Conservation (phyloP, 2,329 filamentous ascomycete species). For the Pseudocercospora macadamiae region DNA sequence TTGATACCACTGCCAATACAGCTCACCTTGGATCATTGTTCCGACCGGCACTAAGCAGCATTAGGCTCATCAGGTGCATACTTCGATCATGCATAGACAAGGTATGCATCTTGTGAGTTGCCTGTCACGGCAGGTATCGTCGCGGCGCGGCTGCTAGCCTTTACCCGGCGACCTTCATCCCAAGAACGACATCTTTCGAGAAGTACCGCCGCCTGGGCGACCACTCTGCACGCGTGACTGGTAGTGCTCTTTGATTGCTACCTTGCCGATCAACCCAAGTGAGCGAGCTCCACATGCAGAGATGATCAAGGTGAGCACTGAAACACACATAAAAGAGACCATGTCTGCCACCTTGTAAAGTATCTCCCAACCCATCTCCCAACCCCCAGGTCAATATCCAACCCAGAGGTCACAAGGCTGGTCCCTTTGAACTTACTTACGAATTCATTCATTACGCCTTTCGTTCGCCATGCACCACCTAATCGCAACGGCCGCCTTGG, state of each 20-base stretch:
- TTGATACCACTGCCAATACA: not conserved
- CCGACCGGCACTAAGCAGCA: not conserved
- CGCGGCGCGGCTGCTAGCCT: slow-evolving; percentile 6
- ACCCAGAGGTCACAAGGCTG: slow-evolving; percentile 8
- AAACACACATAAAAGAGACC: slow-evolving; percentile 18
- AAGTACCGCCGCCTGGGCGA: slow-evolving; percentile 23
- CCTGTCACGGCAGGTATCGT: slow-evolving; percentile 23
- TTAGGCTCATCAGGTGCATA: not conserved
- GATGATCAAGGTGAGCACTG: not conserved
- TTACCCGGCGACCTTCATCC: not conserved
- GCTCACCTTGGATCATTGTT: slow-evolving; percentile 8
- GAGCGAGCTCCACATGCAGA: slow-evolving; percentile 10
- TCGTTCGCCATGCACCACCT: slow-evolving; percentile 35
- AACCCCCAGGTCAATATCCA: slow-evolving; percentile 7
- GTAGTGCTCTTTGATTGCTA: slow-evolving; percentile 29
- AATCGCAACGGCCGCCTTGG: slow-evolving; percentile 31
- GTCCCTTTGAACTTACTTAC: slow-evolving; percentile 16
- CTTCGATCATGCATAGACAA: not conserved
- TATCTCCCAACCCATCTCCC: not conserved
- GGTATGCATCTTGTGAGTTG: slow-evolving; percentile 12
- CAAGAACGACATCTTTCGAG: slow-evolving; percentile 17
- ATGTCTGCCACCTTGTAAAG: slow-evolving; percentile 8
- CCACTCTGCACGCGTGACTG: slow-evolving; percentile 26
- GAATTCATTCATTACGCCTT: slow-evolving; percentile 6
- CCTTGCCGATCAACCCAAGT: slow-evolving; percentile 21